Base-by-base conservation (phyloP, 352 stramenopile genomes). In the Pythium scleroteichum region DNA sequence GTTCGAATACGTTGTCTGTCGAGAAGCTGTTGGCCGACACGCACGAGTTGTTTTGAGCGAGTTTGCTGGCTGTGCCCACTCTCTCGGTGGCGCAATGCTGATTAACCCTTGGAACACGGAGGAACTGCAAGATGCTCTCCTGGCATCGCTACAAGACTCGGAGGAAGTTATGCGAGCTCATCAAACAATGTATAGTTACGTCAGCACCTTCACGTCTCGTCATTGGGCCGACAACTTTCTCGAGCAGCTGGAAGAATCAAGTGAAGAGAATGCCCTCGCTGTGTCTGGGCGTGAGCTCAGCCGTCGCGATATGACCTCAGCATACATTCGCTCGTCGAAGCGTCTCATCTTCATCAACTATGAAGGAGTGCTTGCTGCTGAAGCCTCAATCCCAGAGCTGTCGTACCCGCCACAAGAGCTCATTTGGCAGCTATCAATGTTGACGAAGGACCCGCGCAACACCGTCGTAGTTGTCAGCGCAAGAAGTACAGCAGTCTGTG, bases 41-140 rank as follows among this genome's bases (percentile, higher is more conserved):
- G 85, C 89, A 6, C 87, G 90, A 7, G 85, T 97, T 6, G 88
- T 97, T n/a, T 51, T 97, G 46, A 96, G 84, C 38, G 90, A 97
- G 58, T 97, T 97, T 72, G 86, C 90, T 22, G 90, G 90, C 3
- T 94, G 83, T 33, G 87, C 89, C 0, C 85, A 97, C 65, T 95
- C 87, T 1, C 76, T 97, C 13, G 77, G 82, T 29, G 87, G 88
- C 16, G 89, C 89, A 0, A 78, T 81, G 47, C 78, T 94, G 16
- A 76, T 97, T 24, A 97, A 97, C 38, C 90, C 90, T 5, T 93
- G 84, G 83, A 89, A 95, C 54, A 94, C 84, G 0, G 80, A 92
- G 67, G 82, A 94, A 35, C 53, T 94, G 1, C 72, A 79, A 32
- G 67, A 76, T 39, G 79, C 82, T 14, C 59, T 94, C 33, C 61